Conservation (phyloP, 352 stramenopile genomes). For the Globisporangium iwayamae region DNA sequence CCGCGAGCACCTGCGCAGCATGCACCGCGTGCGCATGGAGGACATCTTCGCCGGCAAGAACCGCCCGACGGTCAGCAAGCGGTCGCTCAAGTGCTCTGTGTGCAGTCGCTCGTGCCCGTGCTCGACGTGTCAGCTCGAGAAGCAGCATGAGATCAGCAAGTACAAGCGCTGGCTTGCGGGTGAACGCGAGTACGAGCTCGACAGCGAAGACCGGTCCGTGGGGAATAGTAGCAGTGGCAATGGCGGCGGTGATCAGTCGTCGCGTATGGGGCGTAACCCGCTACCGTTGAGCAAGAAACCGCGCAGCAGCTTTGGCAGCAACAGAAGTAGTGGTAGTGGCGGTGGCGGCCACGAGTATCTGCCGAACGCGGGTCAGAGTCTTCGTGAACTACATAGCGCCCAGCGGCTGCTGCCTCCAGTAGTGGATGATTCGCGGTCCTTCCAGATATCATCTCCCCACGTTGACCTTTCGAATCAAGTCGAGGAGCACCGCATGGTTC, state of each 20-base stretch:
- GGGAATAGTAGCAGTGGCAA: conserved; percentile 5
- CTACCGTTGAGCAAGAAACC: conserved; percentile 4
- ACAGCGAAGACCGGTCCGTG: conserved; percentile 32
- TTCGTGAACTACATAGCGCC: not conserved
- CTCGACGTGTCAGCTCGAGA: conserved; percentile 41
- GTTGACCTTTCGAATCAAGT: not conserved
- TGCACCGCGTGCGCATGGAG: conserved; percentile 66
- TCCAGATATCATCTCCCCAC: not conserved
- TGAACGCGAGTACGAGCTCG: conserved; percentile 16
- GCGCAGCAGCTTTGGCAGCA: conserved; percentile 5
- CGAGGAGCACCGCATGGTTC: not conserved
- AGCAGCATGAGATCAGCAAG: conserved; percentile 23
- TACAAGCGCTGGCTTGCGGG: conserved; percentile 29
- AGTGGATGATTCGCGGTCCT: not conserved
- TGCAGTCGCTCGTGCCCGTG: conserved; percentile 61
- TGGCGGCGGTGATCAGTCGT: conserved; percentile 20
- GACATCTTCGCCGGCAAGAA: conserved; percentile 74
- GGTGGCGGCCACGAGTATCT: conserved; percentile 1
- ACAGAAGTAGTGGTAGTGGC: not conserved
- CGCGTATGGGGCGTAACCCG: conserved; percentile 13
- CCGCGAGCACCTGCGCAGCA: conserved; percentile 66
- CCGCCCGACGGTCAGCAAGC: conserved; percentile 57
- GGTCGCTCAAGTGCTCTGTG: conserved; percentile 56
- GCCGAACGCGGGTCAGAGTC: not conserved
- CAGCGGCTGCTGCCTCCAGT: not conserved